Percentiles rank a stretch among this genome's conserved stretches.
phyloP scores from a whole-genome alignment of 2,329 filamentous ascomycete species.

The Domatiomyces catenatus region DNA sequence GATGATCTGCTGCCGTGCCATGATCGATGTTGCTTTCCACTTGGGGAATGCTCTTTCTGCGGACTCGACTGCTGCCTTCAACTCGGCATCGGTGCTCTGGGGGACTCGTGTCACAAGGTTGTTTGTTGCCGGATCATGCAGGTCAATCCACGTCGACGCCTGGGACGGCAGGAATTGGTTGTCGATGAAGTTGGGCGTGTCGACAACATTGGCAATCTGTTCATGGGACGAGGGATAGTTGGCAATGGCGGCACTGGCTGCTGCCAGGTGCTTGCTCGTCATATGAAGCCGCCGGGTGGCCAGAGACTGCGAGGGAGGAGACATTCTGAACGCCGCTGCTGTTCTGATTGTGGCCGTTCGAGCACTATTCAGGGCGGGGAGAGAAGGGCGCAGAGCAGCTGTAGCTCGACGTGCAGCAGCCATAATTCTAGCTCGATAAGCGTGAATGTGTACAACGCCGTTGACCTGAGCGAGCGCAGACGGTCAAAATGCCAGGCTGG shows the following conservation, averaged over 20 bases:
- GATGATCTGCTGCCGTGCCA: constrained; percentile 47
- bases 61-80: constrained; percentile 45
- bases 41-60: constrained; percentile 48
- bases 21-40: constrained; percentile 46
- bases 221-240: constrained; percentile 42
- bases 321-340: constrained; percentile 10
- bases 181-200: constrained; percentile 50
- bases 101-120: constrained; percentile 51
- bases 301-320: constrained; percentile 11
- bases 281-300: constrained; percentile 32
- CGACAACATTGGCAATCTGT: constrained; percentile 37
- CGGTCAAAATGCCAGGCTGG: too few relatives aligned
- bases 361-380: background rate
- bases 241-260: constrained; percentile 36
- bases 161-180: constrained; percentile 46
- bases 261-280: constrained; percentile 38
- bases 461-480: too few relatives aligned
- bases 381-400: background rate
- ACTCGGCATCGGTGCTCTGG: constrained; percentile 49
- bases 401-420: background rate
- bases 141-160: constrained; percentile 46
- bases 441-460: too few relatives aligned
- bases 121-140: constrained; percentile 51
- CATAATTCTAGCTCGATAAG: background rate
- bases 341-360: background rate